Evolutionary conservation across 2,329 filamentous ascomycete genomes (phyloP).

Genomic region (Acarospora socialis): DNA sequence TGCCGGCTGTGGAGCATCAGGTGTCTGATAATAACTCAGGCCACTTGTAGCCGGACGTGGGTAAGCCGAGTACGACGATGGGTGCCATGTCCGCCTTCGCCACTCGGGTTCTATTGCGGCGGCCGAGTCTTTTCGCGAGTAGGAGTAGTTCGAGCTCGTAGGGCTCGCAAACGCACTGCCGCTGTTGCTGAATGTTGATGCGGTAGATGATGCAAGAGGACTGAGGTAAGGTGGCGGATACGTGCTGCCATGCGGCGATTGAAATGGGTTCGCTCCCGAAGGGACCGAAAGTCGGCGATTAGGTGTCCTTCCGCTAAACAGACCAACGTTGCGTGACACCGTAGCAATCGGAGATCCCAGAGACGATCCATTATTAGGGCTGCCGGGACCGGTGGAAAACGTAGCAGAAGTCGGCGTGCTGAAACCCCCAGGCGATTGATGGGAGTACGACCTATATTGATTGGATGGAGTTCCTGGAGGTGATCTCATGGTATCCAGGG

Average conservation of each 20-base stretch:
- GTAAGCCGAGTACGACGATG: constrained; percentile 45
- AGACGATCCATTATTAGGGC: constrained; percentile 56
- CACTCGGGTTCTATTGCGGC: constrained; percentile 58
- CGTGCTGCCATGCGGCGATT: constrained; percentile 44
- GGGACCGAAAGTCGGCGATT: constrained; percentile 71
- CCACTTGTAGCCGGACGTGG: constrained; percentile 55
- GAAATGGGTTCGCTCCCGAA: constrained; percentile 59
- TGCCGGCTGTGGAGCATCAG: constrained; percentile 45
- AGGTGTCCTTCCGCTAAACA: constrained; percentile 56
- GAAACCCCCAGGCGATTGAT: constrained; percentile 57
- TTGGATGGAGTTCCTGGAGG: constrained; percentile 50
- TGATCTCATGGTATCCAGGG: constrained; percentile 49
- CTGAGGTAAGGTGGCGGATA: constrained; percentile 44
- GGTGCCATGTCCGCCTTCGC: constrained; percentile 82
- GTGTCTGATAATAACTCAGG: constrained; percentile 60
- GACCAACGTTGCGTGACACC: constrained; percentile 55
- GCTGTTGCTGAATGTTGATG: constrained; percentile 35
- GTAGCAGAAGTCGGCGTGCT: constrained; percentile 74
- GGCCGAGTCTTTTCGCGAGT: constrained; percentile 52
- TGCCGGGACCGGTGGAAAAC: constrained; percentile 62
- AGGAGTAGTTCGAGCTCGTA: constrained; percentile 47
- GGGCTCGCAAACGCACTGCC: constrained; percentile 55
- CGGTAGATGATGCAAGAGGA: constrained; percentile 41
- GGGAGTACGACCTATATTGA: constrained; percentile 49
- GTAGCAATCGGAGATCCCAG: constrained; percentile 60